A percentile compares a stretch with the other conserved stretches of the same genome.
phyloP scores from a whole-genome alignment of 108 stramenopile species.

The Craspedostauros australis region DNA sequence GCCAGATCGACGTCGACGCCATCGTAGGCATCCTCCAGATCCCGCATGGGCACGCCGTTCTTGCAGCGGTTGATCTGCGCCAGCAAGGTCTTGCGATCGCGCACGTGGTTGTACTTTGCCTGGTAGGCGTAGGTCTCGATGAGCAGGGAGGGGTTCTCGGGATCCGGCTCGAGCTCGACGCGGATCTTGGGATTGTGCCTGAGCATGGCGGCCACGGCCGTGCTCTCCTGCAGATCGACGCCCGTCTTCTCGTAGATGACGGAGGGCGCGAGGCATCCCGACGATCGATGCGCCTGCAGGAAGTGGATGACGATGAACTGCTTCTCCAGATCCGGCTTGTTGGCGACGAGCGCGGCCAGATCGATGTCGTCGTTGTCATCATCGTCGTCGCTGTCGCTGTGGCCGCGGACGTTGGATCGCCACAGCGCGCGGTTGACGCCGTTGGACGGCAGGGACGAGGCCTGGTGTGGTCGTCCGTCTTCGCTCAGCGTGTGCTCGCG shows the following conservation, averaged over 20 bases:
- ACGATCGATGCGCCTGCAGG: slow-evolving; percentile 64
- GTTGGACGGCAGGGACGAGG: background rate
- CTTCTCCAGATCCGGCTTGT: slow-evolving; percentile 76
- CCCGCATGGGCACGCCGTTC: slow-evolving; percentile 52
- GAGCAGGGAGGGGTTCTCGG: slow-evolving; percentile 68
- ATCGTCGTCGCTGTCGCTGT: background rate
- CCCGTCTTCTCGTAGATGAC: slow-evolving; percentile 67
- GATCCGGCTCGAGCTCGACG: slow-evolving; percentile 75
- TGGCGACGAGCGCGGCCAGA: slow-evolving; percentile 29
- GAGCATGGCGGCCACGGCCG: slow-evolving; percentile 51
- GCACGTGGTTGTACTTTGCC: slow-evolving; percentile 63
- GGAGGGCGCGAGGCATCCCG: slow-evolving; percentile 62
- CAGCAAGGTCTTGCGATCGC: slow-evolving; percentile 50
- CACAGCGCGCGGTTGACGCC: background rate
- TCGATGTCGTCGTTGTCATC: slow-evolving; percentile 10
- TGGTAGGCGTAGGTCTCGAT: slow-evolving; percentile 70
- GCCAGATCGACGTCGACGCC: slow-evolving; percentile 66
- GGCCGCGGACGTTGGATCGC: too few species aligned
- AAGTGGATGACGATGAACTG: slow-evolving; percentile 76
- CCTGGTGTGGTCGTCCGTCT: slow-evolving; percentile 2
- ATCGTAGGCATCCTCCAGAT: slow-evolving; percentile 72
- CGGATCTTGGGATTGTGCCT: slow-evolving; percentile 62
- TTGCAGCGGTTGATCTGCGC: slow-evolving; percentile 79
- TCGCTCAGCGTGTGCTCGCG: slow-evolving; percentile 45
- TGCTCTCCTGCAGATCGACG: slow-evolving; percentile 57